phyloP scores from a whole-genome alignment of 2,329 filamentous ascomycete species.

The Aspergillus spinulosporus region DNA sequence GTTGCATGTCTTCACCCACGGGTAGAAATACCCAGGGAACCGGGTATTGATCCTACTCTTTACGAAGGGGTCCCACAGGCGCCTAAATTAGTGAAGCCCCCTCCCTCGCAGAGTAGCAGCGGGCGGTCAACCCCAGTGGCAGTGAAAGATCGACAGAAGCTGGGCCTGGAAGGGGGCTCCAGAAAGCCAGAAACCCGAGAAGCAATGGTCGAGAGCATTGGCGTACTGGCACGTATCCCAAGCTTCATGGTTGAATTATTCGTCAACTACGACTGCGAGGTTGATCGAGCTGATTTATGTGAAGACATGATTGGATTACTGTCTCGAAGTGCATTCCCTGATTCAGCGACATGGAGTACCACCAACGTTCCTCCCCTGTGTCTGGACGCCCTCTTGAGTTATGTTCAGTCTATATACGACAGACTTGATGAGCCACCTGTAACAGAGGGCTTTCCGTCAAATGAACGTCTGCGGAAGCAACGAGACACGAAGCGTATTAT shows the following conservation, averaged over 20 bases:
- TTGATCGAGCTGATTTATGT: constrained; percentile 85
- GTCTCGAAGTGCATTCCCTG: constrained; percentile 90
- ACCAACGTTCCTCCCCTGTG: constrained; percentile 96
- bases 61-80: constrained; percentile 92
- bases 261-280: constrained; percentile 96
- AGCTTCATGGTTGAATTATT: constrained; percentile 95
- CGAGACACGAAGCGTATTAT: constrained; percentile 82
- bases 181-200: constrained; percentile 93
- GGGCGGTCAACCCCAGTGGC: constrained; percentile 87
- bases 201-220: constrained; percentile 97
- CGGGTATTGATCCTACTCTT: constrained; percentile 83
- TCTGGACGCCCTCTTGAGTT: constrained; percentile 85
- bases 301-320: constrained; percentile 93
- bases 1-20: constrained; percentile 90
- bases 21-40: constrained; percentile 89
- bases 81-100: constrained; percentile 80
- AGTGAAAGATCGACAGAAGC: constrained; percentile 85
- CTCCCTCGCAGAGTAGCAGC: constrained; percentile 71
- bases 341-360: constrained; percentile 98
- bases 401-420: constrained; percentile 88
- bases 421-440: constrained; percentile 71
- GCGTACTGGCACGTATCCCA: constrained; percentile 86
- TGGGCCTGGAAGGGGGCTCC: constrained; percentile 87
- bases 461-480: constrained; percentile 65
- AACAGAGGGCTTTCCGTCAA: constrained; percentile 66